Evolutionary conservation across 352 stramenopile genomes (phyloP), one percentile per base, ranked within the genome.

Genomic region (Globisporangium takayamanum): DNA sequence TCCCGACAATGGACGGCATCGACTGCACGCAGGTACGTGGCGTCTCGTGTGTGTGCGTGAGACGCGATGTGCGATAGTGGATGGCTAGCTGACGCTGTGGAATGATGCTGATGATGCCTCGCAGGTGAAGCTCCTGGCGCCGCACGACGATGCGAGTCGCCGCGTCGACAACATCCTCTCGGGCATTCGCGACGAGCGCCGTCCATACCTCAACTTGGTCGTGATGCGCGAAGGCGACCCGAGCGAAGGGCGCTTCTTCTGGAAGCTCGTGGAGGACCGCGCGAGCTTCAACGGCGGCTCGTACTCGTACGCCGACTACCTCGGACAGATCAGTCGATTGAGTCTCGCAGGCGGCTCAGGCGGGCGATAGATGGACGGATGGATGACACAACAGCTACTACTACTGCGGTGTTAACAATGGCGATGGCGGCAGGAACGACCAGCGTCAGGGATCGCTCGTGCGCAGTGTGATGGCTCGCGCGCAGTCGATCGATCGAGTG

Each of bases 241-340:
- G 36, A 78, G 82, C 22, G 96, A 99, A 71, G 84, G 84, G 56
- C 88, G 93, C 41, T 99, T 98, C 76, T 99, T 95, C 71, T 92
- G 93, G 92, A 95, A 98, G 66, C 83, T 99, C 50, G 91, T 99
- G 48, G 97, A 99, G 80, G 97, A 99, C 77, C 86, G 96, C 57
- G 96, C 97, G 53, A 97, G 89, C 52, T 99, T 99, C 81, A 84
- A 85, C 39, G 97, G 97, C 30, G 97, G 97, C 30, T 97, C 94
- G 39, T 98, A 97, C 70, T 98, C 92, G 57, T 99, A 99, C 77
- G 82, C 89, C 46, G 97, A 99, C 76, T 99, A 98, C 74, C 87
- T 99, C 68, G 80, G 80, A 28, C 78, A 94, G 69, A 88, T 96
- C 66, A 93, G 73, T 56, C 84, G 87, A 53, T 60, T 91, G 71